Conservation (phyloP, 768 basidiomycete species). For the Fomitopsis pulvina region DNA sequence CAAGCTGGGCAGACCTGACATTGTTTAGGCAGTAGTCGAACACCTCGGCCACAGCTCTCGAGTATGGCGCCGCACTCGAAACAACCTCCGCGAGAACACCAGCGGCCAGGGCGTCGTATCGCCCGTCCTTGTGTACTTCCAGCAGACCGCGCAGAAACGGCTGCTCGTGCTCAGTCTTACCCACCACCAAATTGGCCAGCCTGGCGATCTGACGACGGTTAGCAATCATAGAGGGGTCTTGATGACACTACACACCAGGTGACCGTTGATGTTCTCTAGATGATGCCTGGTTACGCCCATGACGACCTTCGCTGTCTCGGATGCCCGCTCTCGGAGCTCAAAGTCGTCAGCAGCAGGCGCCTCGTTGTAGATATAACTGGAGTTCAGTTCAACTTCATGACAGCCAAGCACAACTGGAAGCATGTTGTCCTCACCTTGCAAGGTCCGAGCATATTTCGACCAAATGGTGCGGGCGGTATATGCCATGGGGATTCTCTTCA, state of each 20-base stretch:
- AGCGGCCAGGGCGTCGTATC: constrained; percentile 37
- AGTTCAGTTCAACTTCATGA: not conserved
- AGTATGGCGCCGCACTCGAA: constrained; percentile 30
- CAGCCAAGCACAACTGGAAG: not conserved
- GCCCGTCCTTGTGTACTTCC: constrained; percentile 22
- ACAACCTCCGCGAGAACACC: constrained; percentile 42
- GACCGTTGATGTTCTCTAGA: constrained; percentile 5
- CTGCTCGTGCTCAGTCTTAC: constrained; percentile 27
- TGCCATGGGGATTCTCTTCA: constrained; percentile 33
- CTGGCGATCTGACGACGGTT: not conserved
- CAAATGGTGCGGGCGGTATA: constrained; percentile 41
- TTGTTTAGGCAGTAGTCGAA: constrained; percentile 49
- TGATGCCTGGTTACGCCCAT: constrained; percentile 27
- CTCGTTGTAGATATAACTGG: constrained; percentile 24
- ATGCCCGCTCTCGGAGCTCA: constrained; percentile 23
- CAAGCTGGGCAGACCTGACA: constrained; percentile 1
- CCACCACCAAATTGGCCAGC: not conserved
- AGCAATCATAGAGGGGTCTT: not conserved
- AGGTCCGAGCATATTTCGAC: constrained; percentile 35
- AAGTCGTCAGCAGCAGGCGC: constrained; percentile 29
- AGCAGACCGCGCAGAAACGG: constrained; percentile 32
- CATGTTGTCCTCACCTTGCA: constrained; percentile 10
- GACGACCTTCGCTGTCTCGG: constrained; percentile 25
- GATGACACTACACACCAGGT: not conserved
- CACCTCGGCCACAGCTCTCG: constrained; percentile 36